Conservation (phyloP, 192 early-diverging fungal genomes). For the Coemansia sp. region DNA sequence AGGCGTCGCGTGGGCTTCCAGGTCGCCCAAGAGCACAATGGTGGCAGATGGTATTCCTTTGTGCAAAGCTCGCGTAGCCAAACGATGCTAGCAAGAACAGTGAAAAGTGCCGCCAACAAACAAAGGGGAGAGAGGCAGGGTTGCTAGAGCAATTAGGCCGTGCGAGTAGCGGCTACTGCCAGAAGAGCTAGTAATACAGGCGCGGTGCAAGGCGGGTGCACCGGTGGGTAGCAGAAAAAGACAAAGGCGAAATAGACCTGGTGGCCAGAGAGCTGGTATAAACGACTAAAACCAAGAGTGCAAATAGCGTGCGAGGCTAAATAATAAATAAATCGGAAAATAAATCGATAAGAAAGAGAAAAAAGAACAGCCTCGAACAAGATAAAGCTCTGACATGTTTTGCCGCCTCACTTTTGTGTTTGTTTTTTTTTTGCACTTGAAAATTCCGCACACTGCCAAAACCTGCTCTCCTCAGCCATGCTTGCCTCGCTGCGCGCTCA, state of each 20-base stretch:
- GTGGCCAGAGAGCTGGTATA: neutral
- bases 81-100: too few species aligned
- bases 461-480: neutral
- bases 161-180: conserved; percentile 2
- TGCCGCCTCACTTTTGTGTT: neutral
- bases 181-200: neutral
- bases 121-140: neutral
- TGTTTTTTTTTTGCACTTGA: neutral
- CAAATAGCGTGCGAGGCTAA: conserved; percentile 4
- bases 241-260: neutral
- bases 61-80: too few species aligned
- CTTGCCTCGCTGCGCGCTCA: too few species aligned
- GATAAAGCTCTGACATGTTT: neutral
- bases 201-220: neutral
- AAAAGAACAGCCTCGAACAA: conserved; percentile 1
- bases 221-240: neutral
- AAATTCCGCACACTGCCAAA: neutral
- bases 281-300: neutral
- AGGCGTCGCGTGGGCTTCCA: conserved; percentile 4
- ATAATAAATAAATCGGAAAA: conserved; percentile 1
- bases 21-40: conserved; percentile 7
- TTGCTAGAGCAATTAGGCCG: neutral
- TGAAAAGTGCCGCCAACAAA: neutral
- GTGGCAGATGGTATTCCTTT: neutral
- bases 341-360: conserved; percentile 3